phyloP scores from a whole-genome alignment of 441 rosid genomes.

The Populus tomentosa region DNA sequence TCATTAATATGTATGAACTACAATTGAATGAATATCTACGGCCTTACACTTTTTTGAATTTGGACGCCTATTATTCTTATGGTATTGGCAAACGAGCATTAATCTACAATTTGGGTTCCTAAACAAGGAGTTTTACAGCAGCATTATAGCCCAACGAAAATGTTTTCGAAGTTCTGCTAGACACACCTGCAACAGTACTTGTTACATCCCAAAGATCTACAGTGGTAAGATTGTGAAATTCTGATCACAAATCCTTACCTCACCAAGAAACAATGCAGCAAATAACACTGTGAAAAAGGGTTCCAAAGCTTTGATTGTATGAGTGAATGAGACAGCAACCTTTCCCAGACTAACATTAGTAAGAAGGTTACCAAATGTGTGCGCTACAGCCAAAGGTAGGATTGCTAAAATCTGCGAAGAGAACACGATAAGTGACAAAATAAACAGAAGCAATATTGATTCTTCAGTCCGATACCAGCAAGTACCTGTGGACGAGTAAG shows the following conservation, averaged over 20 bases:
- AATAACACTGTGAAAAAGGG: constrained; percentile 92
- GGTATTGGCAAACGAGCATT: too few species aligned
- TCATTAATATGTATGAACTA: too few species aligned
- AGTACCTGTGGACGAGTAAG: constrained; percentile 65
- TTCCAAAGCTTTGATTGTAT: constrained; percentile 95
- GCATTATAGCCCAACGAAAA: too few species aligned
- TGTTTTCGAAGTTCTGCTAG: too few species aligned
- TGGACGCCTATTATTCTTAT: too few species aligned
- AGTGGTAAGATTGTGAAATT: not conserved
- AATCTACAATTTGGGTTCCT: too few species aligned
- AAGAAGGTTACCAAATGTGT: constrained; percentile 78
- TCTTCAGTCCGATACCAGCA: not conserved
- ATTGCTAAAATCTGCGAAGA: constrained; percentile 64
- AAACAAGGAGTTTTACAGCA: too few species aligned
- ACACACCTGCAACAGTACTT: too few species aligned
- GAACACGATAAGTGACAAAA: not conserved
- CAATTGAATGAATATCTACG: too few species aligned
- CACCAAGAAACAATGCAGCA: constrained; percentile 77
- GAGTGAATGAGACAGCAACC: constrained; percentile 97
- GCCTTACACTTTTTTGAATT: too few species aligned
- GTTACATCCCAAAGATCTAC: too few species aligned
- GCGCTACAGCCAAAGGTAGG: constrained; percentile 78
- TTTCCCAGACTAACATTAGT: constrained; percentile 92
- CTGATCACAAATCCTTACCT: constrained; percentile 34
- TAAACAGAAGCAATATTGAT: not conserved